Evolutionary conservation across 2,329 filamentous ascomycete genomes (phyloP).

Genomic region (Magnaporthales sp.): DNA sequence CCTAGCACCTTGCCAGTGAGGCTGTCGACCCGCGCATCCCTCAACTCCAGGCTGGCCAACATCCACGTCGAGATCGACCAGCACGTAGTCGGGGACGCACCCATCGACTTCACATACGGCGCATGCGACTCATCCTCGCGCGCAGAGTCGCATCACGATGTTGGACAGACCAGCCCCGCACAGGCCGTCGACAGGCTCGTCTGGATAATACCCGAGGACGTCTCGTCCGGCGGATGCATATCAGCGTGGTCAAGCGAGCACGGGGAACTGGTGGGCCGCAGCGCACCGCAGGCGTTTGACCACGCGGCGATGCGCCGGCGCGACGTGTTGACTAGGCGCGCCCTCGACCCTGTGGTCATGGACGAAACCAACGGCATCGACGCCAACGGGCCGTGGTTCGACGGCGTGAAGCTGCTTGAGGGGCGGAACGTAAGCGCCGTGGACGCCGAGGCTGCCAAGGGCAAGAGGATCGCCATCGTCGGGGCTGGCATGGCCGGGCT

Average conservation of each 20-base stretch:
- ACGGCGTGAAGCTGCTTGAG: conserved; percentile 26
- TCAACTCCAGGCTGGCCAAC: conserved; percentile 11
- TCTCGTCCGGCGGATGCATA: conserved; percentile 4
- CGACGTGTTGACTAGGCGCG: not conserved
- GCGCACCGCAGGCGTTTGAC: conserved; percentile 12
- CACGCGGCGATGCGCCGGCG: not conserved
- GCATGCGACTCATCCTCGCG: conserved; percentile 4
- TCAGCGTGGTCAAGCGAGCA: not conserved
- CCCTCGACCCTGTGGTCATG: not conserved
- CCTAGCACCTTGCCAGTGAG: conserved; percentile 5
- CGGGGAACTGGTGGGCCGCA: conserved; percentile 9
- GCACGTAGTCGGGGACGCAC: not conserved
- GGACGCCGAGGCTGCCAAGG: conserved; percentile 19
- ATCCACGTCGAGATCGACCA: conserved; percentile 10
- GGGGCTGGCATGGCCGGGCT: conserved; percentile 28
- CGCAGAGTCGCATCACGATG: conserved; percentile 6
- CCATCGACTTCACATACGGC: conserved; percentile 10
- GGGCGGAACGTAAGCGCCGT: conserved; percentile 15
- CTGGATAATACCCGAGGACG: conserved; percentile 1
- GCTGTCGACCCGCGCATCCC: conserved; percentile 7
- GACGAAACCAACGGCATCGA: conserved; percentile 16
- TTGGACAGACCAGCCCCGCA: conserved; percentile 4
- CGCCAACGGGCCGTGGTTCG: conserved; percentile 28
- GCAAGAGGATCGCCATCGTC: conserved; percentile 20
- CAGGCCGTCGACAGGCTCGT: conserved; percentile 2